Base-by-base conservation (phyloP, 1,284 basidiomycete genomes). In the Puccinia novopanici region DNA sequence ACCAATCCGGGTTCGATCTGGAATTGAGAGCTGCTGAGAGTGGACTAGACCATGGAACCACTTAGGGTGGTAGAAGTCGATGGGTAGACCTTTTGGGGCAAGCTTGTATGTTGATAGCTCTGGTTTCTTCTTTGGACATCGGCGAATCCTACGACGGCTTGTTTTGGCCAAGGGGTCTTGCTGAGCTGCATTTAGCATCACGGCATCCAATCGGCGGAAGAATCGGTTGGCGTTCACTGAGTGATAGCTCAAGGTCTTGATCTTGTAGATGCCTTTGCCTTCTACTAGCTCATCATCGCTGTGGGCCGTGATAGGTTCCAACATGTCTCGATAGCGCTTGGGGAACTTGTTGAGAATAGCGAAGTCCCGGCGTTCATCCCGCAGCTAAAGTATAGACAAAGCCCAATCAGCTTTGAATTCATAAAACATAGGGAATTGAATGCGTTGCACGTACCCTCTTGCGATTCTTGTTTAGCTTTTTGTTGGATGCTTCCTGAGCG, bases 141-240 rank as follows among this genome's bases (percentile, higher is more conserved):
- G 34, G 34, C 34, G 4, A 34, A 34, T 34, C 34, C 34, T 34
- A 34, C 34, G 34, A 34, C 34, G 34, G 34, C 34, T 34, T 34
- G 34, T 34, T 34, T 34, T 34, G 34, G 34, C 34, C 34, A 34
- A 34, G 34, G 34, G 34, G 34, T 34, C 34, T 34, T 34, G 34
- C 34, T 34, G 1, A 2, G 75, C 24, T 13, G 45, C 63, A 30
- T 80, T 80, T n/a, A 2, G 8, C 68, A 80, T 80, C 13, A 63
- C 55, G 0, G 27, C 22, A 63, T 80, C 77, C 54, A 80, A 54
- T n/a, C 34, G n/a, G 22, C 57, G 22, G 19, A 72, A 63, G 45
- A 80, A 80, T 17, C 27, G 9, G 24, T 52, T 63, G 48, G 70
- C 55, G 34, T 80, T 80, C 5, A 63, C 54, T n/a, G 77, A 73